Evolutionary conservation across 2,329 filamentous ascomycete species (phyloP).

Genomic region (Endocalyx cinctus): DNA sequence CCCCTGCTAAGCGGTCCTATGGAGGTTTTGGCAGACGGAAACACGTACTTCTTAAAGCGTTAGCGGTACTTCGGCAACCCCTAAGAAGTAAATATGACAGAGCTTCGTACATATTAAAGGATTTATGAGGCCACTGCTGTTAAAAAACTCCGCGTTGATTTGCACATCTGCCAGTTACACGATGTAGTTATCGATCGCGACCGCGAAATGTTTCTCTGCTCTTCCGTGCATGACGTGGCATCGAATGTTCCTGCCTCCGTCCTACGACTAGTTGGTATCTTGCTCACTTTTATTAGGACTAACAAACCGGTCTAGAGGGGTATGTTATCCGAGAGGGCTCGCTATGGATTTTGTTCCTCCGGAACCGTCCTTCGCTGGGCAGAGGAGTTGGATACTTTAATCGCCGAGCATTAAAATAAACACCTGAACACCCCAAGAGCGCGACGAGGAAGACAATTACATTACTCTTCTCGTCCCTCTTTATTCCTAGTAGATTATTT

Average conservation of each 20-base stretch:
- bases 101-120: neutral
- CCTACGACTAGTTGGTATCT: neutral
- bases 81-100: neutral
- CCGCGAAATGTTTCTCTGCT: neutral
- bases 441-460: neutral
- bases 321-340: neutral
- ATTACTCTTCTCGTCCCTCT: neutral
- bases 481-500: neutral
- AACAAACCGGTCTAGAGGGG: neutral
- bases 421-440: neutral
- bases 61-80: neutral
- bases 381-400: neutral
- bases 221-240: neutral
- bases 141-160: neutral
- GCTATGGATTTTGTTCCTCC: neutral
- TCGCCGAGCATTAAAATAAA: neutral
- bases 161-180: neutral
- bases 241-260: neutral
- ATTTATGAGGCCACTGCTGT: neutral
- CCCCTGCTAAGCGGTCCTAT: neutral
- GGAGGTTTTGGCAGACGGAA: neutral
- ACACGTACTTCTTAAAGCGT: neutral
- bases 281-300: neutral
- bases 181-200: neutral
- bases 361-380: neutral